phyloP scores from a whole-genome alignment of 768 basidiomycete genomes.

The Suillus paluster region DNA sequence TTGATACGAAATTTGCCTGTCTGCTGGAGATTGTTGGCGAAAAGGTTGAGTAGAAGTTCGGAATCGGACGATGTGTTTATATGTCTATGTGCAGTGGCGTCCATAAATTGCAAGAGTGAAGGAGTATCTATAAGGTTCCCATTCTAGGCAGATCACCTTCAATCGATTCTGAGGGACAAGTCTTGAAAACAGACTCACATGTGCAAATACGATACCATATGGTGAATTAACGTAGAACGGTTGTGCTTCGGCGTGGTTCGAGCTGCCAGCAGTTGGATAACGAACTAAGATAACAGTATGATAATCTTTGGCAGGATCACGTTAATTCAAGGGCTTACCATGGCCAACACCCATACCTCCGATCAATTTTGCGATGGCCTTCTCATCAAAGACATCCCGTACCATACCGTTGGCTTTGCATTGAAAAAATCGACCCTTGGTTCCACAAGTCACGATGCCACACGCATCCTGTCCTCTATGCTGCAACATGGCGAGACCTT shows the following conservation, averaged over 20 bases:
- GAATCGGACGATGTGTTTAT: conserved; percentile 99
- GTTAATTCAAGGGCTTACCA: conserved; percentile 53
- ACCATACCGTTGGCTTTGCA: conserved; percentile 99
- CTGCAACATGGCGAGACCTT: conserved; percentile 94
- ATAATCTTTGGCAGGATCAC: neutral
- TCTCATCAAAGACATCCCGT: conserved; percentile 90
- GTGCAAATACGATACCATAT: conserved; percentile 97
- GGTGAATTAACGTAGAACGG: conserved; percentile 99
- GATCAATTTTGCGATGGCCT: conserved; percentile 72
- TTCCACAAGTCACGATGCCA: conserved; percentile 95
- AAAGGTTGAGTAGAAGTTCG: conserved; percentile 94
- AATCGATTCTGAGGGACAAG: neutral
- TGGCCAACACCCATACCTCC: conserved; percentile 99
- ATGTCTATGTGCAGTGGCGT: conserved; percentile 94
- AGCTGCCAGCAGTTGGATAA: conserved; percentile 98
- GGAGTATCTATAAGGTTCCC: conserved; percentile 96
- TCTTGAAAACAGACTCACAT: conserved; percentile 58
- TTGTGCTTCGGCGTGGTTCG: conserved; percentile 95
- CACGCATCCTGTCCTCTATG: conserved; percentile 99
- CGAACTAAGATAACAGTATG: conserved; percentile 60
- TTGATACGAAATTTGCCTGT: conserved; percentile 99
- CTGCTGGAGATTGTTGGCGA: conserved; percentile 96
- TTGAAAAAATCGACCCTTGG: conserved; percentile 94
- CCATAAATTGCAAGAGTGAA: conserved; percentile 87
- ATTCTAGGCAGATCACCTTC: conserved; percentile 60